Percentiles rank a stretch among this genome's conserved stretches.
Conservation (phyloP, 108 stramenopile species). For the Schizochytrium sp. region DNA sequence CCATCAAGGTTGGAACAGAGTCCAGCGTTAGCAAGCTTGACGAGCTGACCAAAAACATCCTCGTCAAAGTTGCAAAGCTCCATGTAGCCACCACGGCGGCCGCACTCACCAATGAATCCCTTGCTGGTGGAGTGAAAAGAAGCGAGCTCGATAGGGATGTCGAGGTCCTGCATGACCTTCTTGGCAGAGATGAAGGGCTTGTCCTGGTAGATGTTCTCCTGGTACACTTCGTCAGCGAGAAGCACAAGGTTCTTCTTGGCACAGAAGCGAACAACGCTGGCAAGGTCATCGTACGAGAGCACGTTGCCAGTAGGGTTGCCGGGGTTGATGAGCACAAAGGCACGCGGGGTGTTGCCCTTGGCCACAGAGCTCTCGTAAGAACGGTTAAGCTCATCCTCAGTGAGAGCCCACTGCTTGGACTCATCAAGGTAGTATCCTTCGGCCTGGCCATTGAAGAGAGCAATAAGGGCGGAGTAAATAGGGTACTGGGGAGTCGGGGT, state of each 20-base stretch:
- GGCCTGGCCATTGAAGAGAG: conserved; percentile 84
- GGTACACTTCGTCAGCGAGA: conserved; percentile 93
- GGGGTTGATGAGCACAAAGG: conserved; percentile 90
- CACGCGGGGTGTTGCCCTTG: conserved; percentile 81
- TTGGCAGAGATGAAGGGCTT: conserved; percentile 85
- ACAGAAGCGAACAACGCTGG: conserved; percentile 84
- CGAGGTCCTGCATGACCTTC: conserved; percentile 75
- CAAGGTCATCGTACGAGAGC: conserved; percentile 82
- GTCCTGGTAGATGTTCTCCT: conserved; percentile 86
- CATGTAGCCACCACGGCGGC: conserved; percentile 91
- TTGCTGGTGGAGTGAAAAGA: conserved; percentile 91
- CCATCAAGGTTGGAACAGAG: conserved; percentile 87
- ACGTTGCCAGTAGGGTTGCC: conserved; percentile 94
- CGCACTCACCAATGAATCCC: conserved; percentile 93
- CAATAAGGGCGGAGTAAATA: conserved; percentile 88
- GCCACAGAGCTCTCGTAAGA: conserved; percentile 80
- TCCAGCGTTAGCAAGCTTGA: conserved; percentile 86
- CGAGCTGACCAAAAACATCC: conserved; percentile 85
- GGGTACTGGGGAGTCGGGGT: conserved; percentile 95
- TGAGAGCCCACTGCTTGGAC: conserved; percentile 82
- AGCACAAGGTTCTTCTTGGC: conserved; percentile 83
- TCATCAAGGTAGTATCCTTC: conserved; percentile 91
- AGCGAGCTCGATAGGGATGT: conserved; percentile 83
- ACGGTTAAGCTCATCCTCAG: conserved; percentile 79
- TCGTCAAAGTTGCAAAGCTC: conserved; percentile 87